phyloP scores from a whole-genome alignment of 2,329 filamentous ascomycete genomes.

The Ophiobolus disseminans region DNA sequence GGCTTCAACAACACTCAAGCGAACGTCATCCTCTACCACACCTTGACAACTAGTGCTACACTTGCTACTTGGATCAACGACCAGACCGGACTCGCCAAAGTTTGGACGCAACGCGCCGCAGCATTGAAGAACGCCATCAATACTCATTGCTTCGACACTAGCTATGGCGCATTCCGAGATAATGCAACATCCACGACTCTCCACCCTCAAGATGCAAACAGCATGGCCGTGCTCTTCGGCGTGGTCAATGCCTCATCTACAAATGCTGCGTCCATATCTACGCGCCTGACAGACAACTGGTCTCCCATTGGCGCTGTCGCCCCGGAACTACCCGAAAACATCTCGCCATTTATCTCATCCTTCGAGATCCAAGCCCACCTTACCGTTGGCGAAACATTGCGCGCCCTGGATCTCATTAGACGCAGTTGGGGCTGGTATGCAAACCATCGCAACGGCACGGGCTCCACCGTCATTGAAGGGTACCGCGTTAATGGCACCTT shows the following conservation, averaged over 20 bases:
- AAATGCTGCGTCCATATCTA: constrained; percentile 52
- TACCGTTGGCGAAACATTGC: constrained; percentile 53
- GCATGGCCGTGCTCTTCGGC: constrained; percentile 60
- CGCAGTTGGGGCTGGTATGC: constrained; percentile 68
- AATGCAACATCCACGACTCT: constrained; percentile 47
- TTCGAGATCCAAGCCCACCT: constrained; percentile 68
- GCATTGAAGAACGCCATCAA: constrained; percentile 34
- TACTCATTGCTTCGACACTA: constrained; percentile 30
- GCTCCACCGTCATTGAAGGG: constrained; percentile 66
- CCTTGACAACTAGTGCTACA: constrained; percentile 33
- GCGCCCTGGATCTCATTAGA: constrained; percentile 64
- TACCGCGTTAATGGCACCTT: constrained; percentile 64
- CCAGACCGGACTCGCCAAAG: constrained; percentile 27
- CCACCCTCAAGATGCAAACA: constrained; percentile 62
- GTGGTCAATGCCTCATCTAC: constrained; percentile 47
- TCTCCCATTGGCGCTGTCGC: constrained; percentile 61
- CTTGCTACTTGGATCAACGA: constrained; percentile 37
- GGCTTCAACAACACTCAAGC: constrained; percentile 60
- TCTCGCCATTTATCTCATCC: constrained; percentile 65
- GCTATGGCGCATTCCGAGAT: constrained; percentile 47
- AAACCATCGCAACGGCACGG: constrained; percentile 63
- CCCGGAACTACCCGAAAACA: constrained; percentile 64
- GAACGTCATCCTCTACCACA: constrained; percentile 61
- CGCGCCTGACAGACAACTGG: constrained; percentile 60
- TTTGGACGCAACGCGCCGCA: constrained; percentile 17